These are phyloP conservation scores for Coemansia javaensis DNA, from an alignment of 192 early-diverging fungal species.

Conservation along the genomic window DNA sequence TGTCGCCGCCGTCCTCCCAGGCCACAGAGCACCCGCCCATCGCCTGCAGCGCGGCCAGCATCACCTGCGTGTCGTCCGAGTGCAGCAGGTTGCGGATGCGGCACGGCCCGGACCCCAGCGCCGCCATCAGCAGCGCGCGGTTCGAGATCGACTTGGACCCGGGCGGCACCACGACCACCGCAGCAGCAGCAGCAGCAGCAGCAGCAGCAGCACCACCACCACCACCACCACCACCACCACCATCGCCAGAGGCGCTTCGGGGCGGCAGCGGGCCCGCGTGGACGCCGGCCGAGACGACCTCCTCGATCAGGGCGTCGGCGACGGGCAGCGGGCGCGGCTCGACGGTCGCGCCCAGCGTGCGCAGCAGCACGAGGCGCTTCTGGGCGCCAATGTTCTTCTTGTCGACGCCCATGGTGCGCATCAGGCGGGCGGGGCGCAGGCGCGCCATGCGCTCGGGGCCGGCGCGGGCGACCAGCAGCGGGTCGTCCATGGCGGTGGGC, in stretches of 20 bases:
- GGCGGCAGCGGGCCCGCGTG: constrained; percentile 59
- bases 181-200: neutral
- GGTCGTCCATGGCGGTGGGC: constrained; percentile 80
- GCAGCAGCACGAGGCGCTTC: constrained; percentile 86
- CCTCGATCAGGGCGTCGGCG: constrained; percentile 76
- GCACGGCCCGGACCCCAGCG: constrained; percentile 77
- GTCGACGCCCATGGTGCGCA: constrained; percentile 91
- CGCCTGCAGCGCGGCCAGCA: constrained; percentile 86
- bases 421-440: constrained; percentile 68
- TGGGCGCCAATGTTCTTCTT: constrained; percentile 93
- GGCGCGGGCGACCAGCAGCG: constrained; percentile 58
- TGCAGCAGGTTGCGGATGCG: constrained; percentile 82
- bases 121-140: constrained; percentile 87
- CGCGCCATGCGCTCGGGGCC: constrained; percentile 60
- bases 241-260: neutral
- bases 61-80: constrained; percentile 97
- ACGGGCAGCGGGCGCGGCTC: constrained; percentile 81
- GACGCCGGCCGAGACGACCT: constrained; percentile 73
- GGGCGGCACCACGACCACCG: constrained; percentile 60
- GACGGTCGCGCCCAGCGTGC: constrained; percentile 75
- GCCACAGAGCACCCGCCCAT: constrained; percentile 79
- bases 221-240: constrained; percentile 36
- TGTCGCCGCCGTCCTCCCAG: constrained; percentile 92
- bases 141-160: constrained; percentile 98
- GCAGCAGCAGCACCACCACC: constrained; percentile 25